Percentiles rank a stretch among this genome's conserved stretches.
phyloP scores from a whole-genome alignment of 768 basidiomycete species.

The Imleria badia region DNA sequence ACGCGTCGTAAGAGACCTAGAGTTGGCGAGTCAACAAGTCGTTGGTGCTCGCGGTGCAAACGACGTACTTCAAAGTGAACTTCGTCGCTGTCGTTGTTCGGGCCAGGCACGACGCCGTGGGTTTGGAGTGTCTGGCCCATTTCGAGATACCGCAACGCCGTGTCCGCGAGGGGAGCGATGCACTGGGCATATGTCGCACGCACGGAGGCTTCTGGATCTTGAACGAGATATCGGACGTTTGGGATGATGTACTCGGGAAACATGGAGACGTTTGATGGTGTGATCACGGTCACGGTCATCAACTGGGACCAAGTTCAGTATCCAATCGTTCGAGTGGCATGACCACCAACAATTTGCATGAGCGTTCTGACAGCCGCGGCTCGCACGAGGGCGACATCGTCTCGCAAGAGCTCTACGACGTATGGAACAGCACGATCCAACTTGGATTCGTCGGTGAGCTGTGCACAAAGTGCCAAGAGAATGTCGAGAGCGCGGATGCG shows the following conservation, averaged over 20 bases:
- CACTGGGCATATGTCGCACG: constrained; percentile 83
- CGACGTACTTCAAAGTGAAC: constrained; percentile 72
- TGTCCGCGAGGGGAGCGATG: constrained; percentile 81
- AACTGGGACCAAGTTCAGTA: constrained; percentile 40
- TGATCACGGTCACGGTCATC: constrained; percentile 69
- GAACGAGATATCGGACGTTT: constrained; percentile 77
- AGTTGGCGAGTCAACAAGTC: background rate
- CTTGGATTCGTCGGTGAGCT: constrained; percentile 93
- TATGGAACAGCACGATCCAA: constrained; percentile 93
- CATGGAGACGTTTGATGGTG: constrained; percentile 62
- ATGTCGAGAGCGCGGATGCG: constrained; percentile 85
- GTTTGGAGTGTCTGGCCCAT: constrained; percentile 91
- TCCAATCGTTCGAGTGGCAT: background rate
- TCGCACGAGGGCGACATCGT: constrained; percentile 84
- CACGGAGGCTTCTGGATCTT: constrained; percentile 83
- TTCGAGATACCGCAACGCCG: constrained; percentile 84
- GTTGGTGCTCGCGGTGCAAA: background rate
- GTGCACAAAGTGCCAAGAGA: constrained; percentile 75
- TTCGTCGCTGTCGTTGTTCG: constrained; percentile 56
- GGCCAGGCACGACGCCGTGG: constrained; percentile 57
- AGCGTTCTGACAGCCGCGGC: constrained; percentile 73
- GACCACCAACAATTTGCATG: constrained; percentile 71
- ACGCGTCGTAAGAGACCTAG: constrained; percentile 89
- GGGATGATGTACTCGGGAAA: constrained; percentile 97
- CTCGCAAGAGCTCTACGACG: constrained; percentile 82